Conservation (phyloP, 2,329 filamentous ascomycete genomes). For the Incumbomyces delicatus region DNA sequence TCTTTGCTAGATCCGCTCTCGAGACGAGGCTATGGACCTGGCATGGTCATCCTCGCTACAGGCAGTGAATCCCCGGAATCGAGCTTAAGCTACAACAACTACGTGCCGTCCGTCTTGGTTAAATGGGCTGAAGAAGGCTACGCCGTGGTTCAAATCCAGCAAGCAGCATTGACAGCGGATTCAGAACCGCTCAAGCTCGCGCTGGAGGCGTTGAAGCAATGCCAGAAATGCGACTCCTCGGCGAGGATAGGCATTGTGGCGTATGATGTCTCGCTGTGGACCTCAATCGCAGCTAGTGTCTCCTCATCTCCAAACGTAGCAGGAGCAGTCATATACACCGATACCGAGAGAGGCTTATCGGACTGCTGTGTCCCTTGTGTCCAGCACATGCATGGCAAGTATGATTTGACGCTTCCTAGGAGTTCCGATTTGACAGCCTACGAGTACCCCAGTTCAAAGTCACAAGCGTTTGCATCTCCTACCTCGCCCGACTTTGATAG, state of each 20-base stretch:
- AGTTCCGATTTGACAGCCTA: slow-evolving; percentile 23
- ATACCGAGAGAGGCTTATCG: background rate
- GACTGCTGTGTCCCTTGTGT: slow-evolving; percentile 12
- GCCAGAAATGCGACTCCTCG: slow-evolving; percentile 22
- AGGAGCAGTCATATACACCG: slow-evolving; percentile 26
- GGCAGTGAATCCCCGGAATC: background rate
- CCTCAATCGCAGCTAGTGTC: slow-evolving; percentile 16
- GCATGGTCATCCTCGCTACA: background rate
- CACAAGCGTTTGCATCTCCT: slow-evolving; percentile 41
- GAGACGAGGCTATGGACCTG: slow-evolving; percentile 2
- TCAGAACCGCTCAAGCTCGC: slow-evolving; percentile 18
- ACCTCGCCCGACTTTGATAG: slow-evolving; percentile 43
- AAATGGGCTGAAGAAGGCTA: slow-evolving; percentile 69
- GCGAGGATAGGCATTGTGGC: slow-evolving; percentile 24
- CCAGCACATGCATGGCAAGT: background rate
- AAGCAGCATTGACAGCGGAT: slow-evolving; percentile 2
- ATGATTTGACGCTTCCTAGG: background rate
- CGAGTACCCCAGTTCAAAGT: slow-evolving; percentile 37
- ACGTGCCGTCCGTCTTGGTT: slow-evolving; percentile 46
- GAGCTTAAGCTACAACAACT: slow-evolving; percentile 25
- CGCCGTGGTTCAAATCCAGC: slow-evolving; percentile 46
- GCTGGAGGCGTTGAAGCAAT: slow-evolving; percentile 16
- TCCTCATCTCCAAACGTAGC: background rate
- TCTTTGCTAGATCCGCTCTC: background rate
- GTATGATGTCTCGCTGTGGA: background rate